These are phyloP conservation scores for Trematosphaeria pertusa DNA, from an alignment of 2,329 filamentous ascomycete species.

Conservation along the genomic window DNA sequence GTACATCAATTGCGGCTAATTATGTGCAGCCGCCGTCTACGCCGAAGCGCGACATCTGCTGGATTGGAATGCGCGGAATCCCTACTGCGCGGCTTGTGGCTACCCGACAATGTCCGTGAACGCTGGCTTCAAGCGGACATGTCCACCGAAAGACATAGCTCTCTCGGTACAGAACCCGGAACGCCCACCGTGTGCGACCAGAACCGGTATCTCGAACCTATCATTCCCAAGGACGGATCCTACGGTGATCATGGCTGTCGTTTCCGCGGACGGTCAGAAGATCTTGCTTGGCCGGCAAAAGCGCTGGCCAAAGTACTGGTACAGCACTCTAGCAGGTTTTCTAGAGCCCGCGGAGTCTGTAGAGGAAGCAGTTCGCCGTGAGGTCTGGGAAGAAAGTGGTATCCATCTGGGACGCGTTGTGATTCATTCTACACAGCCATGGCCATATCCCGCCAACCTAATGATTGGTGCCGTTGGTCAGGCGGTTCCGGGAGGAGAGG, in stretches of 20 bases:
- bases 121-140: conserved; percentile 80
- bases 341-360: conserved; percentile 59
- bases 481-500: conserved; percentile 79
- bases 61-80: conserved; percentile 94
- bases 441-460: conserved; percentile 61
- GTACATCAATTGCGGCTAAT: background rate
- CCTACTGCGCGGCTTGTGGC: conserved; percentile 90
- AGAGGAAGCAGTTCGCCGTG: conserved; percentile 59
- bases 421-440: conserved; percentile 60
- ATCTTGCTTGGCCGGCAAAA: conserved; percentile 85
- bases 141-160: conserved; percentile 72
- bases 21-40: conserved; percentile 77
- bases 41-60: conserved; percentile 86
- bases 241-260: conserved; percentile 92
- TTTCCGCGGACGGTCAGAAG: conserved; percentile 78
- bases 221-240: conserved; percentile 92
- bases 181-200: conserved; percentile 77
- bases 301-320: conserved; percentile 84
- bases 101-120: conserved; percentile 79
- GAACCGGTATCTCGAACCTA: conserved; percentile 86
- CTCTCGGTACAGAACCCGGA: conserved; percentile 55
- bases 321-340: conserved; percentile 76
- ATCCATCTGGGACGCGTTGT: conserved; percentile 58
- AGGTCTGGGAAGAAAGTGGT: conserved; percentile 60
- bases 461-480: conserved; percentile 79